These are phyloP conservation scores for Trametes polyzona DNA, from an alignment of 1,284 basidiomycete genomes.

Conservation along the genomic window DNA sequence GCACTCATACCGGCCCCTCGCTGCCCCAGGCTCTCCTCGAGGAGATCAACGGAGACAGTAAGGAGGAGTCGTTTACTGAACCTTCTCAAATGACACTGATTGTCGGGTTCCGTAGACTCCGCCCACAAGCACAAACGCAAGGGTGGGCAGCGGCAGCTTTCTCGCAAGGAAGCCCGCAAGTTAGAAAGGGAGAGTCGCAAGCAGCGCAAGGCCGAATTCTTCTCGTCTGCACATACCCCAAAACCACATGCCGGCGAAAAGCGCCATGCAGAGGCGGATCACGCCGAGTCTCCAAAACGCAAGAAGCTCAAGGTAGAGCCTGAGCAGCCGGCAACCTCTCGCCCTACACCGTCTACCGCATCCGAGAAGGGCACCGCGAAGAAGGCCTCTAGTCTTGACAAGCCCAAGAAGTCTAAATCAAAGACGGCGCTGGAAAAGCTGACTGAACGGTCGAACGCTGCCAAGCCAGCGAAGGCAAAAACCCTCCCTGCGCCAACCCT, in stretches of 20 bases:
- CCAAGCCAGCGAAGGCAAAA: constrained; percentile 10
- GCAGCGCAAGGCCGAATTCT: constrained; percentile 61
- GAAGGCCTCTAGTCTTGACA: background rate
- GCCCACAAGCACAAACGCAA: constrained; percentile 25
- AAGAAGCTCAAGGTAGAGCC: constrained; percentile 46
- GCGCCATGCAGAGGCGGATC: constrained; percentile 42
- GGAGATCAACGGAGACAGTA: constrained; percentile 30
- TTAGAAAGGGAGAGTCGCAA: constrained; percentile 61
- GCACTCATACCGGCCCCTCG: constrained; percentile 27
- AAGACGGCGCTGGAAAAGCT: constrained; percentile 41
- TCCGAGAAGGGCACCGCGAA: background rate
- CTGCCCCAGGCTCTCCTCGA: constrained; percentile 39
- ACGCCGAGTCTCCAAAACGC: constrained; percentile 43
- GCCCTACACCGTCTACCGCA: background rate
- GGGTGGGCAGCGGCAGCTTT: constrained; percentile 33
- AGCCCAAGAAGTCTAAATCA: constrained; percentile 7
- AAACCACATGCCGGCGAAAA: constrained; percentile 21
- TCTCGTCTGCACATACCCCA: constrained; percentile 40
- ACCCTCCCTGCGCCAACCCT: constrained; percentile 7
- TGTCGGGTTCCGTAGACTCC: constrained; percentile 1
- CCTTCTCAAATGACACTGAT: background rate
- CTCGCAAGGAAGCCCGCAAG: constrained; percentile 70
- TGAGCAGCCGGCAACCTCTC: constrained; percentile 1
- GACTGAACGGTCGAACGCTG: constrained; percentile 22
- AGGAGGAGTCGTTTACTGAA: background rate